Evolutionary conservation across 768 basidiomycete species (phyloP), one percentile per base, ranked within the genome.

Genomic region (Xanthoconium stramineum): DNA sequence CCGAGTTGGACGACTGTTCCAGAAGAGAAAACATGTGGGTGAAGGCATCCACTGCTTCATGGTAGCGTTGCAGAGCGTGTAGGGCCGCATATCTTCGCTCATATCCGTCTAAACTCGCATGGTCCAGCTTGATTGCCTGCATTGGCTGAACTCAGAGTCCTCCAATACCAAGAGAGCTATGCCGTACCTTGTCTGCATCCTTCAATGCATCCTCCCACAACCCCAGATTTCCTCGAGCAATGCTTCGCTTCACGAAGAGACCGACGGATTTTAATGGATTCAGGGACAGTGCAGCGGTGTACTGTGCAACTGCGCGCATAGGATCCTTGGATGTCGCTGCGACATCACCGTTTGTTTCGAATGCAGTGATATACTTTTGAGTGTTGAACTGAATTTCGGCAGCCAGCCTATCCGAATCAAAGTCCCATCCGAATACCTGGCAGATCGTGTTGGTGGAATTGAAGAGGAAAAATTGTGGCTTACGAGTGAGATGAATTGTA

Each of bases 171-270:
- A 17, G 5, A 17, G 2, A 5, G 12, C n/a, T 14, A 37, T 12
- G 3, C 4, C 2, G 12, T 51, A 57, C 64, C 29, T 53, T 17
- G 20, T 65, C 46, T 14, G 64, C 61, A 15, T 65, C 60, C 1
- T 35, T 37, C 40, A 65, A 20, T 1, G 60, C 55, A 17, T 56
- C 57, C 2, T 54, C 55, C 52, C 59, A 61, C 7, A 13, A 30
- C 6, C 15, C 49, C 48, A 12, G 28, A n/a, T 5, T 38, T 5
- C 15, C 48, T 6, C 11, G 28, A 3, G 17, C 48, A 5, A 11
- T 52, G 50, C 57, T 55, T 29, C 57, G 57, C 19, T 59, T 44
- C 5, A 63, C 32, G n/a, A 63, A 32, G 3, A 60, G 47, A 19
- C 45, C 30, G 2, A 9, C 38, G 1, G n/a, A n/a, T 10, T 24